A percentile compares a stretch with the other conserved stretches of the same genome.
These are phyloP conservation scores for Ascochyta pisi DNA, from an alignment of 2,329 filamentous ascomycete genomes.

Conservation along the genomic window DNA sequence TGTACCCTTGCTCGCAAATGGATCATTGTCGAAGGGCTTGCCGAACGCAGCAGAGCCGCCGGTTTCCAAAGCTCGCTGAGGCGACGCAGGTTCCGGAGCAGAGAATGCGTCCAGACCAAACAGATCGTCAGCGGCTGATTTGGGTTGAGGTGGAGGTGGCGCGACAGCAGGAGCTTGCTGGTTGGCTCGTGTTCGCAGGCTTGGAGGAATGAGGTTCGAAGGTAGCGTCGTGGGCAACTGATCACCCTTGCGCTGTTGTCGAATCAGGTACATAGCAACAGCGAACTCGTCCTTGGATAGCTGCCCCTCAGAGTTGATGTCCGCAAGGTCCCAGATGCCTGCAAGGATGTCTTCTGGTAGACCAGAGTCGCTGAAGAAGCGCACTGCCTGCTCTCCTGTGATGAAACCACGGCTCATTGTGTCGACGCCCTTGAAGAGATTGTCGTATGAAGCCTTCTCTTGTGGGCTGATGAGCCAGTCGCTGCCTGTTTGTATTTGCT, in stretches of 20 bases:
- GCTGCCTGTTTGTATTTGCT: constrained; percentile 62
- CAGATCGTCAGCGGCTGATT: constrained; percentile 89
- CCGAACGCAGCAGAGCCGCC: constrained; percentile 67
- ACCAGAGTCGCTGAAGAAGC: constrained; percentile 91
- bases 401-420: constrained; percentile 81
- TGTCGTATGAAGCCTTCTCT: constrained; percentile 88
- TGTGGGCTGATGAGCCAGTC: constrained; percentile 85
- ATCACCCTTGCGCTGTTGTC: constrained; percentile 78
- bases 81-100: constrained; percentile 56
- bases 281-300: constrained; percentile 91
- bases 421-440: constrained; percentile 84
- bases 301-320: constrained; percentile 88
- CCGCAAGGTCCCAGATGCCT: constrained; percentile 95
- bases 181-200: constrained; percentile 66
- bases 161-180: constrained; percentile 56
- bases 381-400: constrained; percentile 91
- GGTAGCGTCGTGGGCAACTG: constrained; percentile 79
- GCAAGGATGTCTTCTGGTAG: constrained; percentile 88
- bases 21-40: constrained; percentile 62
- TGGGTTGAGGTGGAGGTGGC: constrained; percentile 55
- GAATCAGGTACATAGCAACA: constrained; percentile 95
- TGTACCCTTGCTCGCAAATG: constrained; percentile 63
- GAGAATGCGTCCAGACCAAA: constrained; percentile 85
- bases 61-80: constrained; percentile 72
- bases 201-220: constrained; percentile 82